Evolutionary conservation across 139 green algal genomes (phyloP).

Genomic region (Deuterostichococcus epilithicus): DNA sequence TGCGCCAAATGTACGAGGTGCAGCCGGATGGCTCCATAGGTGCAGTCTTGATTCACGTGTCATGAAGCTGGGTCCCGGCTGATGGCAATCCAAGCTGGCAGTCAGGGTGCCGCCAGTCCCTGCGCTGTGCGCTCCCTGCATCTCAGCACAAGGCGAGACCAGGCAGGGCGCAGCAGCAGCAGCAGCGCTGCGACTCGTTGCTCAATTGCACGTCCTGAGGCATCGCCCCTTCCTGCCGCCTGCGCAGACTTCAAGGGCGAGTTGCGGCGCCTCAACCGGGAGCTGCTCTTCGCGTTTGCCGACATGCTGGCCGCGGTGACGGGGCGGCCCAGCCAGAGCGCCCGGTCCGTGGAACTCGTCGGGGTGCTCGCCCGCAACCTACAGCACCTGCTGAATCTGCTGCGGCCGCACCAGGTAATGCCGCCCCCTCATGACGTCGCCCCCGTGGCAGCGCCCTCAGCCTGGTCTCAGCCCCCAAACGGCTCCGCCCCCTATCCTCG

Average conservation of each 20-base stretch:
- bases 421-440: neutral
- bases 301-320: constrained; percentile 48
- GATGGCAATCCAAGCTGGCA: neutral
- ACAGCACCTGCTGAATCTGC: constrained; percentile 57
- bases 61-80: neutral
- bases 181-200: no score
- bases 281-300: constrained; percentile 49
- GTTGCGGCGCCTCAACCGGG: constrained; percentile 50
- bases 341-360: constrained; percentile 47
- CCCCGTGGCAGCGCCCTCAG: neutral
- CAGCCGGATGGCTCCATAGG: constrained; percentile 32
- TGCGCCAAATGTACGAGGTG: constrained; percentile 20
- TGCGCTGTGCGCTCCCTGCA: neutral
- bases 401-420: constrained; percentile 51
- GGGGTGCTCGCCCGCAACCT: constrained; percentile 55
- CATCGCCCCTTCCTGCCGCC: neutral
- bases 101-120: neutral
- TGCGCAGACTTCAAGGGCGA: constrained; percentile 43
- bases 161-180: no score
- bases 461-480: neutral
- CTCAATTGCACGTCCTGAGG: neutral
- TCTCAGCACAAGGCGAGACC: neutral
- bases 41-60: neutral
- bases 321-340: constrained; percentile 40
- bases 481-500: neutral